phyloP scores from a whole-genome alignment of 192 early-diverging fungal genomes.

The Backusella sp. region DNA sequence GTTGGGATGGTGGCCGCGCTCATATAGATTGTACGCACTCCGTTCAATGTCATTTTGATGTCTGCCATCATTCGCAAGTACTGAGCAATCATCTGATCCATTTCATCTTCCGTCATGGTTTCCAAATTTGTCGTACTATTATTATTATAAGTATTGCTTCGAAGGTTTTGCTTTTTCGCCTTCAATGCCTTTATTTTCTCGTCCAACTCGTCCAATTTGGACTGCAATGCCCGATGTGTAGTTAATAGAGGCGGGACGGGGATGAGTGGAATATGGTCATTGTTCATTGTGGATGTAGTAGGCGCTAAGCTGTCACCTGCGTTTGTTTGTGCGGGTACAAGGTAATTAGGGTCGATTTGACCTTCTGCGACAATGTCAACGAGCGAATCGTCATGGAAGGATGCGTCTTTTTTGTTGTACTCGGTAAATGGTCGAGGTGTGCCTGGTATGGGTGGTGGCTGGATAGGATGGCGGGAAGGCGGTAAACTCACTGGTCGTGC shows the following conservation, averaged over 20 bases:
- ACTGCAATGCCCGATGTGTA: constrained; percentile 45
- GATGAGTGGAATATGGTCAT: constrained; percentile 60
- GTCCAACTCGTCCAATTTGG: constrained; percentile 43
- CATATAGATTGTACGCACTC: constrained; percentile 48
- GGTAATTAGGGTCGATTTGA: constrained; percentile 51
- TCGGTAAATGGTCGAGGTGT: constrained; percentile 3
- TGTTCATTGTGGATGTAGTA: constrained; percentile 30
- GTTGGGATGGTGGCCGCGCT: constrained; percentile 53
- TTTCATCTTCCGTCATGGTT: constrained; percentile 29
- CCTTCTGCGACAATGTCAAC: constrained; percentile 48
- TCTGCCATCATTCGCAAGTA: constrained; percentile 44
- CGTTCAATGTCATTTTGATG: constrained; percentile 52
- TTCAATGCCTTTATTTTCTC: constrained; percentile 33
- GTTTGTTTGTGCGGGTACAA: constrained; percentile 52
- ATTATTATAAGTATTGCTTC: not conserved
- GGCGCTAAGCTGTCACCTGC: constrained; percentile 43
- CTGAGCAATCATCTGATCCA: constrained; percentile 46
- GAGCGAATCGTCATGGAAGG: not conserved
- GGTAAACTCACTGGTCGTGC: constrained; percentile 13
- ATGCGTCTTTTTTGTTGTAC: not conserved
- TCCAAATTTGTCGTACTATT: not conserved
- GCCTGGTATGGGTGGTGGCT: not conserved
- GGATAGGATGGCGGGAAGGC: not conserved
- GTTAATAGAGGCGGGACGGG: constrained; percentile 54
- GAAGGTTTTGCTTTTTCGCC: constrained; percentile 10